A percentile compares a stretch with the other conserved stretches of the same genome.
Evolutionary conservation across 805 yeast genomes (phyloP).

Genomic region (Candida maltosa): DNA sequence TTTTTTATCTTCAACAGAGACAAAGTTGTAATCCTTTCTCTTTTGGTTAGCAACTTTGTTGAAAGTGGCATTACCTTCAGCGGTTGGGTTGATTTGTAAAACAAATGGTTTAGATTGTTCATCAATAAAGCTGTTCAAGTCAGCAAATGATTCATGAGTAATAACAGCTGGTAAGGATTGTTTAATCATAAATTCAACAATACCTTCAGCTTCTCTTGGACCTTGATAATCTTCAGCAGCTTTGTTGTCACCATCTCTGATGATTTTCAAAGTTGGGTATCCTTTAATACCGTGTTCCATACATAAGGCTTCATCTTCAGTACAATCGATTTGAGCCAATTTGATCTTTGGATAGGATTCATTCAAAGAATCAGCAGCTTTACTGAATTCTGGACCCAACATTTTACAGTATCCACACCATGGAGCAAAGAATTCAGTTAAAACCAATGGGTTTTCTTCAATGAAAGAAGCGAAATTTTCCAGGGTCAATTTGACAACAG

Average conservation of each 20-base stretch:
- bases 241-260: constrained; percentile 51
- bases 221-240: constrained; percentile 71
- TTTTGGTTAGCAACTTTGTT: constrained; percentile 56
- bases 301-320: constrained; percentile 72
- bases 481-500: constrained; percentile 76
- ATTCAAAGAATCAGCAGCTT: constrained; percentile 65
- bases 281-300: constrained; percentile 67
- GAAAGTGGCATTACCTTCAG: constrained; percentile 51
- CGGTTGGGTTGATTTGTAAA: constrained; percentile 44
- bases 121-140: constrained; percentile 47
- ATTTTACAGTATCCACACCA: constrained; percentile 98
- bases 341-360: constrained; percentile 54
- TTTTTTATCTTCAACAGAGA: constrained; percentile 37
- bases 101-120: constrained; percentile 52
- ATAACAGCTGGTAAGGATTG: constrained; percentile 72
- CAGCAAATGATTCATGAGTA: constrained; percentile 40
- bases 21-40: constrained; percentile 64
- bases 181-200: constrained; percentile 74
- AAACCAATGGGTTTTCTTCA: constrained; percentile 68
- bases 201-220: constrained; percentile 77
- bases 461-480: constrained; percentile 66
- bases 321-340: constrained; percentile 84
- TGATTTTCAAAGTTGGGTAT: constrained; percentile 79
- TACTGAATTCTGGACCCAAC: constrained; percentile 74
- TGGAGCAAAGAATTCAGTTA: constrained; percentile 89